Conservation (phyloP, 2,329 filamentous ascomycete species). For the Xylaria sp. region DNA sequence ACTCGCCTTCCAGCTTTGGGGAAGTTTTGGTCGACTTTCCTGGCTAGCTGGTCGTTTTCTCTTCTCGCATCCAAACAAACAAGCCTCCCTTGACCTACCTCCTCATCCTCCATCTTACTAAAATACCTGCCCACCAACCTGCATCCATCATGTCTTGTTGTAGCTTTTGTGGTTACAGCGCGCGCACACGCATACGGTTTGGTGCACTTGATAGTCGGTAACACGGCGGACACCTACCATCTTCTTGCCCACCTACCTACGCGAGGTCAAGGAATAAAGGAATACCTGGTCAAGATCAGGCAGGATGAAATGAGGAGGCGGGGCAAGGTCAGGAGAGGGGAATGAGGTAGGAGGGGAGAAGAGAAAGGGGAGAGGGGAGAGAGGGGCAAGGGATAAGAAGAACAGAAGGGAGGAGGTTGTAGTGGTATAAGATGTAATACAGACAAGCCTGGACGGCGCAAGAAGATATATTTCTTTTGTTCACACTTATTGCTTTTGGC, state of each 20-base stretch:
- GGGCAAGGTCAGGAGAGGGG: too few species aligned
- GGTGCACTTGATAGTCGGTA: background rate
- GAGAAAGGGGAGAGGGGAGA: background rate
- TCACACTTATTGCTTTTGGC: too few species aligned
- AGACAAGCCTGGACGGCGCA: background rate
- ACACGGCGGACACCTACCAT: background rate
- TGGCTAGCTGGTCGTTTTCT: background rate
- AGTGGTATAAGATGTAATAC: background rate
- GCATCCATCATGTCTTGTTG: background rate
- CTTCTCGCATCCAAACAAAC: background rate
- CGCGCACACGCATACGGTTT: background rate
- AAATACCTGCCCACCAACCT: too few species aligned
- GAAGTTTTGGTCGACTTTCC: background rate
- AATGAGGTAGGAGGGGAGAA: background rate
- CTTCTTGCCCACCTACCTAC: background rate
- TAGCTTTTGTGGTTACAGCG: background rate
- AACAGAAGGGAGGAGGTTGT: background rate
- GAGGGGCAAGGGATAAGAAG: too few species aligned
- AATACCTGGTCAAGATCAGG: too few species aligned
- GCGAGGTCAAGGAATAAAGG: background rate
- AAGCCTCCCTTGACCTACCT: background rate
- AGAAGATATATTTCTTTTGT: background rate
- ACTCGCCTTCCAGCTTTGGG: background rate
- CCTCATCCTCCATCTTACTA: too few species aligned
- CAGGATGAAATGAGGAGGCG: too few species aligned